A percentile compares a stretch with the other conserved stretches of the same genome.
Evolutionary conservation across 108 stramenopile genomes (phyloP).

Genomic region (Discostella pseudostelligera): DNA sequence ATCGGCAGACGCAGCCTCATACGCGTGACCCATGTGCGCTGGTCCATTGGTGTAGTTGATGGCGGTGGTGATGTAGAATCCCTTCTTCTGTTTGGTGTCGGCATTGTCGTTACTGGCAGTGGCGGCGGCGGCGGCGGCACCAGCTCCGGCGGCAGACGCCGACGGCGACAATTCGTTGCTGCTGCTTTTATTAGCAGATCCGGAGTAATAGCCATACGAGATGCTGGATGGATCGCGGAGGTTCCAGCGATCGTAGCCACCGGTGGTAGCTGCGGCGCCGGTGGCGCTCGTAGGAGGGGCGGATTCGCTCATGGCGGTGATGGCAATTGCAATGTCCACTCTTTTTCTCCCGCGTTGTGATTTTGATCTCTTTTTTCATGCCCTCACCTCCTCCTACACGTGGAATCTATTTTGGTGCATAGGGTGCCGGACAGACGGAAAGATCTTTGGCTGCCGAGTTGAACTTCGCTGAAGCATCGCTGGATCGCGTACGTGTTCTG

Average conservation of each 20-base stretch:
- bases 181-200: slow-evolving; percentile 10
- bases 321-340: not conserved
- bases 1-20: slow-evolving; percentile 93
- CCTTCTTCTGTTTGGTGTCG: slow-evolving; percentile 6
- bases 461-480: not conserved
- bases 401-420: not conserved
- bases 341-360: not conserved
- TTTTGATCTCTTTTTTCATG: slow-evolving; percentile 1
- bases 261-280: slow-evolving; percentile 16
- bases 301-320: slow-evolving; percentile 4
- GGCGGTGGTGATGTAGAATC: slow-evolving; percentile 97
- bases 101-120: not conserved
- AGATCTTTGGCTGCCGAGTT: no score
- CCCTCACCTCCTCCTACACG: not conserved
- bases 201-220: slow-evolving; percentile 65
- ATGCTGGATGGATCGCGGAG: slow-evolving; percentile 64
- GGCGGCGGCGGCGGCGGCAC: not conserved
- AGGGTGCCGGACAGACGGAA: not conserved
- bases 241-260: slow-evolving; percentile 75
- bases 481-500: not conserved
- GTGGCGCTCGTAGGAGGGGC: slow-evolving; percentile 1
- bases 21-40: slow-evolving; percentile 99
- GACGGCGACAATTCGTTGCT: slow-evolving; percentile 24
- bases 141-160: not conserved
- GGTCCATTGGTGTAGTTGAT: slow-evolving; percentile 99